Evolutionary conservation across 176 grass and related monocot genomes (phyloP).

Genomic region (Stipa capillata): DNA sequence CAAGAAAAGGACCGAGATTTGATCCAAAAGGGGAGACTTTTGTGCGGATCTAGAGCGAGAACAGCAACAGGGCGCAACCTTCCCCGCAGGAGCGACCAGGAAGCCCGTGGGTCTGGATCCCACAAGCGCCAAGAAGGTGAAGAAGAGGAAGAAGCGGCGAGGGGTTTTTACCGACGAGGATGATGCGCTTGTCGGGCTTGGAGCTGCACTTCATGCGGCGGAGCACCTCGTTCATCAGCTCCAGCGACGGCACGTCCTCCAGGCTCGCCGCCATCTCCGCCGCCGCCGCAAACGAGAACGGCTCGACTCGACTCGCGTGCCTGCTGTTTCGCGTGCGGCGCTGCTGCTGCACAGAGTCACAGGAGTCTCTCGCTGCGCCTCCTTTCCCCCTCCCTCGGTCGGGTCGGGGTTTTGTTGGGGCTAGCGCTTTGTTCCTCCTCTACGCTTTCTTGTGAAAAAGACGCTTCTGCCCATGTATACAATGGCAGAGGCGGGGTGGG

Average conservation of each 20-base stretch:
- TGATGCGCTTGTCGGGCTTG: conserved; percentile 95
- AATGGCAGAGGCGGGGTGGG: too few species aligned
- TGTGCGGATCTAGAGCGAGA: neutral
- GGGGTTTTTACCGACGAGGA: conserved; percentile 54
- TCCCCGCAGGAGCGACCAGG: neutral
- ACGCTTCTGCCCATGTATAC: neutral
- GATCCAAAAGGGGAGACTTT: neutral
- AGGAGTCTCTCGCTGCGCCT: too few species aligned
- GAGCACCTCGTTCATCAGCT: conserved; percentile 96
- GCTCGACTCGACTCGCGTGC: neutral
- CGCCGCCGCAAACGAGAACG: neutral
- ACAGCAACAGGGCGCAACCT: neutral
- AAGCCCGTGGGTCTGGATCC: neutral
- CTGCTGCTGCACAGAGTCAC: too few species aligned
- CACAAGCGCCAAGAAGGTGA: neutral
- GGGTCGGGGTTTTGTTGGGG: too few species aligned
- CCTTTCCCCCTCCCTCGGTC: neutral
- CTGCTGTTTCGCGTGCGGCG: neutral
- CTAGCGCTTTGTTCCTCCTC: neutral
- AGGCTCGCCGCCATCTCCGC: conserved; percentile 49
- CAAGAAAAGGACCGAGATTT: neutral
- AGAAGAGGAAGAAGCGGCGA: neutral
- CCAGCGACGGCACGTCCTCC: conserved; percentile 82
- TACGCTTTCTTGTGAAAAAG: neutral
- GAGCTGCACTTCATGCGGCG: conserved; percentile 84